phyloP scores from a whole-genome alignment of 192 early-diverging fungal genomes.

The Podila epigama region DNA sequence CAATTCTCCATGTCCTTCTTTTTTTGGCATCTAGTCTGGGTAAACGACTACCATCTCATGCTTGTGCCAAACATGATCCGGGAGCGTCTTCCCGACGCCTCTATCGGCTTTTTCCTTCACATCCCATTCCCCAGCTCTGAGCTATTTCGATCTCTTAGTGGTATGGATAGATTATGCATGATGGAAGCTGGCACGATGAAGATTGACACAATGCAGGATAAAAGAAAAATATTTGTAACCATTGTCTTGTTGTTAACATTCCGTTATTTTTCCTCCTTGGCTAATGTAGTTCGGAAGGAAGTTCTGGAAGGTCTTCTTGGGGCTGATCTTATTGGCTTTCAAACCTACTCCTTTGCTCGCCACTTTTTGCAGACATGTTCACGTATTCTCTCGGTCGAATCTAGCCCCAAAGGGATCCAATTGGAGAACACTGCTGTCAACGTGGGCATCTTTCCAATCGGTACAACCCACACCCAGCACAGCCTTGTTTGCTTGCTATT shows the following conservation, averaged over 20 bases:
- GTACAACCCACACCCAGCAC: too few species aligned
- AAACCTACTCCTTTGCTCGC: slow-evolving; percentile 92
- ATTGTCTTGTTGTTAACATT: too few species aligned
- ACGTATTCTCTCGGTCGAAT: slow-evolving; percentile 86
- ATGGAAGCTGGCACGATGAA: too few species aligned
- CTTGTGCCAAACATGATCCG: slow-evolving; percentile 90
- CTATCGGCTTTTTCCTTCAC: slow-evolving; percentile 96
- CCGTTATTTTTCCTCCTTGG: background rate
- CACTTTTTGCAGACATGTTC: slow-evolving; percentile 93
- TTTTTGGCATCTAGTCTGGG: slow-evolving; percentile 72
- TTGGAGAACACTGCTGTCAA: slow-evolving; percentile 79
- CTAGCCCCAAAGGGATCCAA: slow-evolving; percentile 85
- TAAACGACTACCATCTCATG: slow-evolving; percentile 99
- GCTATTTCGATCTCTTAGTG: slow-evolving; percentile 90
- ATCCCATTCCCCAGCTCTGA: slow-evolving; percentile 97
- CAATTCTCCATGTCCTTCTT: background rate
- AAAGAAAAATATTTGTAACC: too few species aligned
- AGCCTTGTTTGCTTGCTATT: too few species aligned
- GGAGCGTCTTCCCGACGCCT: slow-evolving; percentile 81
- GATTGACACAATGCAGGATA: too few species aligned
- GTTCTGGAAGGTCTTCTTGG: slow-evolving; percentile 92
- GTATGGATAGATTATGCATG: slow-evolving; percentile 57
- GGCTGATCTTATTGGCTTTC: slow-evolving; percentile 89
- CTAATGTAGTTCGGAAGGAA: slow-evolving; percentile 69
- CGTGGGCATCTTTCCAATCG: slow-evolving; percentile 96